Base-by-base conservation (phyloP, 306 rosid genomes). In the Gynostemma pentaphyllum region DNA sequence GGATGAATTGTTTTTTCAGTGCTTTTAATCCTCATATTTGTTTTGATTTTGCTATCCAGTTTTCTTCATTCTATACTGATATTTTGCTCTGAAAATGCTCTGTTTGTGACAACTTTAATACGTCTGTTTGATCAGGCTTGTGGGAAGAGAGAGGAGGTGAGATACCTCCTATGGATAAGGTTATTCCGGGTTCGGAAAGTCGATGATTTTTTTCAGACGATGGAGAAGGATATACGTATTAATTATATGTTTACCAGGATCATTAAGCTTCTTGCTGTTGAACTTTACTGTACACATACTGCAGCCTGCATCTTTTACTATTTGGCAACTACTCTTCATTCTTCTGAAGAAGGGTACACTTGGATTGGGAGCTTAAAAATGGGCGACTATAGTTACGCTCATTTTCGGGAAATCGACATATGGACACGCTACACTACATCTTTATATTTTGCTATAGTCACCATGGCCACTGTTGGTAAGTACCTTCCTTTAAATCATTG, bases 251-350 rank as follows among this genome's bases (percentile, higher is more conserved):
- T 81, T 70, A 78, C 96, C 7, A 76, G 99, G 76, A 84, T 88
- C 75, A 44, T 78, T 29, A 92, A 92, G 78, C 95, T 92, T 61
- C 4, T 92, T 28, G 97, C 49, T 13, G 99, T 92, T 74, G 99
- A 92, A 67, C 90, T 92, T 72, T 92, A 88, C 69, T 92, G 99
- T 83, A 92, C 96, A 18, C 99, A 92, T 68, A 84, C 97, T 13
- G 99, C 97, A 16, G 99, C 99, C 49, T 92, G 99, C 85, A 88
- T 88, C 64, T 92, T 92, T 78, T 92, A 92, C 81, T 92, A 81
- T 62, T 78, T 92, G 84, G 99, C 99, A 48, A 92, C 99, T 27
- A 92, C 99, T 50, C 71, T 92, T 49, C 97, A 95, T 72, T 41
- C 74, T 69, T 70, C 85, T 26, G 70, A 92, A 78, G 99, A 92